Base-by-base conservation (phyloP, 805 yeast species). In the Candida sonorensis region DNA sequence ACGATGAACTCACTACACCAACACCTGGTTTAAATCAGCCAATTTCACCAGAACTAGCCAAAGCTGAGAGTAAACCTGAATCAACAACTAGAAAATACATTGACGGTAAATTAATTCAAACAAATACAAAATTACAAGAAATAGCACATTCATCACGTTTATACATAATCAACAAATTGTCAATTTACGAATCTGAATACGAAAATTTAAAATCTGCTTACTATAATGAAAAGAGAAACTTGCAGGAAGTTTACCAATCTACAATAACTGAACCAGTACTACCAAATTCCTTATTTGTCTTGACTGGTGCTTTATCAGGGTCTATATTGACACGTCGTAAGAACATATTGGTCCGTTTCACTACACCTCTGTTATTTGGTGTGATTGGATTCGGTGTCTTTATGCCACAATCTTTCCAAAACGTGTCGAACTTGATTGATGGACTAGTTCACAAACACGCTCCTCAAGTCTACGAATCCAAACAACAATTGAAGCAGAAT, bases 301-400 rank as follows among this genome's bases (percentile, higher is more conserved):
- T 77, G 24, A 75, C 82, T 1, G 61, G 69, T 5, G 55, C 77
- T 4, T 66, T 78, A 39, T 46, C 74, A 2, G 81, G 81, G 10
- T 73, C 81, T 3, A 69, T 78, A 35, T 38, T 72, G 21, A 72
- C 64, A 11, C 62, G 65, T 36, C 67, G 61, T 40, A 62, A 71
- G 42, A 45, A 67, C 1, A 50, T 75, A 8, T 72, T 74, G 1
- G 23, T 67, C 5, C 63, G 84, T 41, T 70, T 75, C 39, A 21
- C 67, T 4, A 55, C 73, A 4, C 83, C 84, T 2, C 31, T 69
- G 11, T 30, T 62, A 0, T 64, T 75, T 41, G 81, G 78, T 20
- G 50, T 63, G 11, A 60, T 61, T 12, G 60, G 66, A 5, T 67
- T 69, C 49, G 52, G 46, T 20, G 46, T 54, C 16, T 62, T 64